Evolutionary conservation across 2,329 filamentous ascomycete genomes (phyloP), one percentile per base, ranked within the genome.

Genomic region (Graphiopsis chlorocephala): DNA sequence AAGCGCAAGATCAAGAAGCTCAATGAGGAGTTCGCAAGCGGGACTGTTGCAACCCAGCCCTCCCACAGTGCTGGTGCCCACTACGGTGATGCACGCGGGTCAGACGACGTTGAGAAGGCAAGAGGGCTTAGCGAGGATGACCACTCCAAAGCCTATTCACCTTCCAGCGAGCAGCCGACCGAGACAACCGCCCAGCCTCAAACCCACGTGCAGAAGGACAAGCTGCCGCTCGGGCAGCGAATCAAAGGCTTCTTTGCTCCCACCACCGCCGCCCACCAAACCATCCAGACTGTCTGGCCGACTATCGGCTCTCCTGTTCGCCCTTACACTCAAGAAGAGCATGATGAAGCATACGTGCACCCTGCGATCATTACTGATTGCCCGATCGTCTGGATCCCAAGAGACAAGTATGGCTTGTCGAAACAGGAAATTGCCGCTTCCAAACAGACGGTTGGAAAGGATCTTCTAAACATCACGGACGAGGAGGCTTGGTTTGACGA

Each of bases 401-500:
- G 67, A 20, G 80, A 82, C 64, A 75, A 78, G 29, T 77, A 78
- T 70, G 79, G 79, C 1, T 74, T 82, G n/a, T 77, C 73, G 5
- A 70, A 71, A 63, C 74, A 78, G 59, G 79, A 81, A 66, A 74
- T 80, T 25, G 63, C 67, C 23, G 74, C 78, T 31, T 73, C 73
- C 6, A 70, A 70, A 60, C 77, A 77, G 68, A 73, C 73, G 33
- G 73, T 81, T 15, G 69, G 69, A 10, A 68, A 69, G 17, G 67
- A 65, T 6, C 58, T 68, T 14, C 26, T 63, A 0, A 65, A 72
- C 10, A 76, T 81, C 17, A 80, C 78, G 15, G 79, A 82, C 63
- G 76, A 80, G 47, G 78, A 78, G n/a, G 79, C 79, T n/a, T 67
- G 65, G 12, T 78, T 81, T 61, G 74, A 81, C 62, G 78, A 79